Percentiles rank a stretch among this genome's conserved stretches.
Evolutionary conservation across 441 rosid species (phyloP).

Genomic region (Bocquillonia castaneifolia): DNA sequence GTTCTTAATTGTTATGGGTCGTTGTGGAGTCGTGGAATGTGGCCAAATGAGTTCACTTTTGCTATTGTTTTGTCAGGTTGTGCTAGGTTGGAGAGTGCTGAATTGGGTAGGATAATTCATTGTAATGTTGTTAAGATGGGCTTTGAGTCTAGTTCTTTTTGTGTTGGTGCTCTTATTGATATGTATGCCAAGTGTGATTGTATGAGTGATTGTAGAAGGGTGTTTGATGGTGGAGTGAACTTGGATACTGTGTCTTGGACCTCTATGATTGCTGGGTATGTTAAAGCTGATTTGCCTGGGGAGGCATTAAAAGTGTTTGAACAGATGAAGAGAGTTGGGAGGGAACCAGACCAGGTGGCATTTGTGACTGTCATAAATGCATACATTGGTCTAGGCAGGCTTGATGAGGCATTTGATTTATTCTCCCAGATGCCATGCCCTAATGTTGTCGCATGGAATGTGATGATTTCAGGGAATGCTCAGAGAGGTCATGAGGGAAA

Average conservation of each 20-base stretch:
- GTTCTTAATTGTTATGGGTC: conserved; percentile 38
- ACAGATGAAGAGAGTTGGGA: conserved; percentile 48
- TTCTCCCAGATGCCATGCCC: conserved; percentile 55
- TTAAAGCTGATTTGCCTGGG: conserved; percentile 56
- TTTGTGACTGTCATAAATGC: conserved; percentile 58
- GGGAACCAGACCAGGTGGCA: conserved; percentile 64
- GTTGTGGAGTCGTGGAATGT: conserved; percentile 34
- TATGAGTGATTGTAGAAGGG: conserved; percentile 48
- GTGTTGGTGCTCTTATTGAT: conserved; percentile 71
- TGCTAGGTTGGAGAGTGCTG: conserved; percentile 42
- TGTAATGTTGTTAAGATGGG: conserved; percentile 61
- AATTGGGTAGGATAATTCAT: conserved; percentile 56
- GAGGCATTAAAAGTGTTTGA: conserved; percentile 59
- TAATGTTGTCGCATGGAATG: conserved; percentile 85
- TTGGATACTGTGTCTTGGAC: conserved; percentile 85
- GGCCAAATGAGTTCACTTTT: conserved; percentile 69
- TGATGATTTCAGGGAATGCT: conserved; percentile 87
- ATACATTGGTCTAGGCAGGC: conserved; percentile 55
- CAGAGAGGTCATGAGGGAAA: conserved; percentile 53
- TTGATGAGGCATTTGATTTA: conserved; percentile 55
- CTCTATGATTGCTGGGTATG: conserved; percentile 72
- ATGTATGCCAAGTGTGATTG: conserved; percentile 67
- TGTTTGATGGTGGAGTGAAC: conserved; percentile 50
- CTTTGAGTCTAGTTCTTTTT: conserved; percentile 45
- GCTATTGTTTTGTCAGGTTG: conserved; percentile 69